These are phyloP conservation scores for Agrostemma githago DNA, from an alignment of 148 eudicot genomes.

Conservation along the genomic window DNA sequence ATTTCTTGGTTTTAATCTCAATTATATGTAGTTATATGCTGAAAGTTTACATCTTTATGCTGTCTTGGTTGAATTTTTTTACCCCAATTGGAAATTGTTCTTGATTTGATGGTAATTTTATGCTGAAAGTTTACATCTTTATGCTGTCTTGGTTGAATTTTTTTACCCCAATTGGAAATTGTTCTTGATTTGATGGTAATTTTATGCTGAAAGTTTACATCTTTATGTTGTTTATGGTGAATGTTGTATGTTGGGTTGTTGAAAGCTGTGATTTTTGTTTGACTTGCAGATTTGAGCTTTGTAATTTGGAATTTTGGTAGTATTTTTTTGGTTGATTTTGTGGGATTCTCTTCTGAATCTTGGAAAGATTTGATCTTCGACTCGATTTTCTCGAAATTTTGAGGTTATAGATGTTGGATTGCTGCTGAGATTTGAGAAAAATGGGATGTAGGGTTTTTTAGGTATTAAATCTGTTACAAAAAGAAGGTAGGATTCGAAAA, in stretches of 20 bases:
- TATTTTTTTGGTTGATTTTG: background rate
- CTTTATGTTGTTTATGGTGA: background rate
- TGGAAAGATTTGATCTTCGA: constrained; percentile 16
- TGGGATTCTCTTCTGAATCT: background rate
- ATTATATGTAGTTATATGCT: background rate
- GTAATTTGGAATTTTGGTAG: background rate
- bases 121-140: constrained; percentile 1
- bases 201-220: background rate
- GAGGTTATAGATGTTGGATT: constrained; percentile 6
- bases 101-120: background rate
- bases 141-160: too few species aligned
- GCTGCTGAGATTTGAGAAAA: background rate
- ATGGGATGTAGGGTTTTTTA: constrained; percentile 30
- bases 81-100: background rate
- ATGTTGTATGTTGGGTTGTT: background rate
- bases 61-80: background rate
- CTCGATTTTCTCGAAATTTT: background rate
- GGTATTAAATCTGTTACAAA: constrained; percentile 16
- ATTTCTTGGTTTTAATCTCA: background rate
- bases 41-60: background rate
- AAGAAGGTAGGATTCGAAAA: background rate
- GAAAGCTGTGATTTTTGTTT: constrained; percentile 1
- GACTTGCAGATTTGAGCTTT: constrained; percentile 26
- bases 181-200: background rate
- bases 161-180: constrained; percentile 11